Conservation (phyloP, 2,329 filamentous ascomycete species). For the Neurospora sp. region DNA sequence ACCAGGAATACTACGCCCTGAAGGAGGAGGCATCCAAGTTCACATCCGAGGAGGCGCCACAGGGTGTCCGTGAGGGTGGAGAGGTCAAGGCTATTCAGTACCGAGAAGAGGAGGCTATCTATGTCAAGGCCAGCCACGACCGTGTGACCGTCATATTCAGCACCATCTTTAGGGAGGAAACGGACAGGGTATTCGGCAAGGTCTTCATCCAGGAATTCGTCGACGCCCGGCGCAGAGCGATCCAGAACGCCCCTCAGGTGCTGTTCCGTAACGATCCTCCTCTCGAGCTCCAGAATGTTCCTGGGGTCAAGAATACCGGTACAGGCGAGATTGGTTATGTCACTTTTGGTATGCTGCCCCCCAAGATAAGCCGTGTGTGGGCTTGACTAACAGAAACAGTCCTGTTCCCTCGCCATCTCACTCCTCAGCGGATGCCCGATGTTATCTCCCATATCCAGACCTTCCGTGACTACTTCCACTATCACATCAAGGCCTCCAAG, state of each 20-base stretch:
- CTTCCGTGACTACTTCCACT: conserved; percentile 99
- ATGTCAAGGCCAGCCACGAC: conserved; percentile 95
- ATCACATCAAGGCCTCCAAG: conserved; percentile 99
- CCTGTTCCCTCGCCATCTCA: conserved; percentile 90
- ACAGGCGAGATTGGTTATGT: conserved; percentile 92
- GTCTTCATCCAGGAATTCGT: conserved; percentile 99
- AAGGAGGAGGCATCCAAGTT: conserved; percentile 86
- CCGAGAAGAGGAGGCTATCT: conserved; percentile 97
- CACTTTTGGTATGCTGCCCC: conserved; percentile 69
- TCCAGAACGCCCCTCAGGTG: conserved; percentile 97
- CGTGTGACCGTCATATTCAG: conserved; percentile 98
- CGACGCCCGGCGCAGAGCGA: conserved; percentile 84
- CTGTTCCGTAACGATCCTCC: conserved; percentile 92
- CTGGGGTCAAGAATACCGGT: conserved; percentile 66
- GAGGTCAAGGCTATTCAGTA: conserved; percentile 96
- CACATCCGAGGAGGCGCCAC: conserved; percentile 86
- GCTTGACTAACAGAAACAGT: conserved; percentile 42
- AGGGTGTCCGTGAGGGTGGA: conserved; percentile 80
- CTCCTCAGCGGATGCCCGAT: conserved; percentile 79
- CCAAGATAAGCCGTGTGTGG: not conserved
- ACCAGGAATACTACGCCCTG: conserved; percentile 80
- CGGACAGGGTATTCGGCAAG: conserved; percentile 93
- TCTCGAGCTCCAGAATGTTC: conserved; percentile 78
- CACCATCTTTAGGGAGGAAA: conserved; percentile 96
- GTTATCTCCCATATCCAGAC: conserved; percentile 99